A percentile compares a stretch with the other conserved stretches of the same genome.
phyloP scores from a whole-genome alignment of 2,329 filamentous ascomycete genomes.

The Phaeoacremonium minimum region DNA sequence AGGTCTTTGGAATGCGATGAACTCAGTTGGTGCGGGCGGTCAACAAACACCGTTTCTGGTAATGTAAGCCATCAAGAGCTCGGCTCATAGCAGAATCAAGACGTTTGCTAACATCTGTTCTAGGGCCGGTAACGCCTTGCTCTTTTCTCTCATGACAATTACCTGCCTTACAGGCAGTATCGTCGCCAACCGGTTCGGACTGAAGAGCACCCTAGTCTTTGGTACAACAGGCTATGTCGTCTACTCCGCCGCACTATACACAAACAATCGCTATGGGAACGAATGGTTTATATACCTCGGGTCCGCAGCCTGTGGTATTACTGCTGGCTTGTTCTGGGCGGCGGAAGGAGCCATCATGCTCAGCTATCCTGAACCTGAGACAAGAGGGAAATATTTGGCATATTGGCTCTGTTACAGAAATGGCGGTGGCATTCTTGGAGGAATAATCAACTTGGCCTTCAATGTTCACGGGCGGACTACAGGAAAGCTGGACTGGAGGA shows the following conservation, averaged over 20 bases:
- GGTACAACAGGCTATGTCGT: constrained; percentile 27
- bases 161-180: constrained; percentile 25
- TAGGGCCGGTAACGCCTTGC: constrained; percentile 28
- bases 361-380: constrained; percentile 12
- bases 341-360: constrained; percentile 20
- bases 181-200: constrained; percentile 25
- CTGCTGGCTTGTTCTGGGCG: constrained; percentile 18
- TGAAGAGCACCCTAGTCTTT: constrained; percentile 24
- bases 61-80: constrained; percentile 16
- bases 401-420: constrained; percentile 16
- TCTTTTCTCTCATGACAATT: constrained; percentile 28
- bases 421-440: constrained; percentile 10
- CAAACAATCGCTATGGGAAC: constrained; percentile 24
- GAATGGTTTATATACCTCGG: constrained; percentile 15
- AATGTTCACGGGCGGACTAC: constrained; percentile 14
- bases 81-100: too few relatives aligned
- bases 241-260: constrained; percentile 29
- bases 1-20: constrained; percentile 24
- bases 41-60: constrained; percentile 21
- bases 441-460: constrained; percentile 8
- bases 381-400: constrained; percentile 9
- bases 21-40: constrained; percentile 21
- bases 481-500: constrained; percentile 18
- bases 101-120: too few relatives aligned
- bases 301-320: constrained; percentile 16